A percentile compares a stretch with the other conserved stretches of the same genome.
Conservation (phyloP, 805 yeast genomes). For the Metschnikowia picachoensis region DNA sequence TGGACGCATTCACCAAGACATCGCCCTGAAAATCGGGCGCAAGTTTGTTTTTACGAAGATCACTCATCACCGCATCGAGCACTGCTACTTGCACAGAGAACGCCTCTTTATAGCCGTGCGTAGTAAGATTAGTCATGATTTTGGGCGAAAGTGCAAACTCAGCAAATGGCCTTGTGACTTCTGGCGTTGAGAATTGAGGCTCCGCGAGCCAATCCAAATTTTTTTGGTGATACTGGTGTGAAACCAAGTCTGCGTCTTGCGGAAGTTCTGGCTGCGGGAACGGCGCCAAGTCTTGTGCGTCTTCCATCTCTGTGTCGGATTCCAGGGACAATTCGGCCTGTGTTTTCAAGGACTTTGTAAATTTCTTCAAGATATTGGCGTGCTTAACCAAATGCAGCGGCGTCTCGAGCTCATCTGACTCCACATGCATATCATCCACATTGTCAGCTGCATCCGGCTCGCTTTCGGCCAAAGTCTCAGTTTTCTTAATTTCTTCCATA, state of each 20-base stretch:
- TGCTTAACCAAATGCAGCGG: conserved; percentile 36
- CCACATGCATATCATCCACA: too few relatives aligned
- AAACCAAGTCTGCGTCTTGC: conserved; percentile 39
- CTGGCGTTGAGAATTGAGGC: conserved; percentile 56
- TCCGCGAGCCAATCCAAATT: conserved; percentile 63
- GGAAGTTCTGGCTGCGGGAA: conserved; percentile 82
- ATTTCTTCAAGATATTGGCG: conserved; percentile 49
- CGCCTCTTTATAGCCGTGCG: conserved; percentile 49
- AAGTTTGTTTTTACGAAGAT: conserved; percentile 35
- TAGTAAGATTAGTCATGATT: conserved; percentile 45
- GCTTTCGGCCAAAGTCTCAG: too few relatives aligned
- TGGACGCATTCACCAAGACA: conserved; percentile 83
- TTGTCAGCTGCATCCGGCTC: too few relatives aligned
- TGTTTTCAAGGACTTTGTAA: conserved; percentile 27
- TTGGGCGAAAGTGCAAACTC: conserved; percentile 44
- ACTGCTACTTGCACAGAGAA: conserved; percentile 77
- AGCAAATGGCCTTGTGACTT: conserved; percentile 42
- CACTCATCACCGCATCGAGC: conserved; percentile 48
- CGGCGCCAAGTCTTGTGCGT: conserved; percentile 50
- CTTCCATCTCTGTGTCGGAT: conserved; percentile 21
- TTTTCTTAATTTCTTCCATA: background rate
- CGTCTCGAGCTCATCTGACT: background rate
- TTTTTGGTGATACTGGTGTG: conserved; percentile 25
- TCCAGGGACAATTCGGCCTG: conserved; percentile 25
- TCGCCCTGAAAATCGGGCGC: conserved; percentile 65